Percentiles rank a stretch among this genome's conserved stretches.
These are phyloP conservation scores for Backusella tarrabulga DNA, from an alignment of 192 early-diverging fungal genomes.

Conservation along the genomic window DNA sequence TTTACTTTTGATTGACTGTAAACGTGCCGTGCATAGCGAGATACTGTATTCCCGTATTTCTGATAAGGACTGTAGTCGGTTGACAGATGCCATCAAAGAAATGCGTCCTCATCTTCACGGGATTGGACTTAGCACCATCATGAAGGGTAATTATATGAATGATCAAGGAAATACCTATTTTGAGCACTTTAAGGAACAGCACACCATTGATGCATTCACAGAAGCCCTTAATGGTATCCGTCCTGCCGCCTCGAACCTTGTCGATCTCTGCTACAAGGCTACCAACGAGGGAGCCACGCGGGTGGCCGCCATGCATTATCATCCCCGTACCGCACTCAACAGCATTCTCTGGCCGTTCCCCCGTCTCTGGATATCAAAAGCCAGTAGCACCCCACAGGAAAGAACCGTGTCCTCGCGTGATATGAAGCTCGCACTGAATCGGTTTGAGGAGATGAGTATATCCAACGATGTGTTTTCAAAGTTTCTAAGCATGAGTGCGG, in stretches of 20 bases:
- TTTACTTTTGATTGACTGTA: slow-evolving; percentile 7
- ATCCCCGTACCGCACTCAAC: not conserved
- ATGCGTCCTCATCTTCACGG: slow-evolving; percentile 12
- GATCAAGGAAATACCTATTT: not conserved
- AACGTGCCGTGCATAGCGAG: slow-evolving; percentile 14
- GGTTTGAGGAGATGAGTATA: not conserved
- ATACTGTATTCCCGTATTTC: slow-evolving; percentile 1
- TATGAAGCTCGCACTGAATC: not conserved
- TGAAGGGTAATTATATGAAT: not conserved
- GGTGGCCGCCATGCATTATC: not conserved
- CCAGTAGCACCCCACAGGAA: not conserved
- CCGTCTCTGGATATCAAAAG: not conserved
- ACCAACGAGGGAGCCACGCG: not conserved
- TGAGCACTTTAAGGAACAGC: not conserved
- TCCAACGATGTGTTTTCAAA: not conserved
- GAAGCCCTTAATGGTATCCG: not conserved
- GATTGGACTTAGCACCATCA: slow-evolving; percentile 4
- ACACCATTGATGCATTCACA: not conserved
- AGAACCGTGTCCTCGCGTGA: not conserved
- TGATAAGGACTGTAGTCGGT: slow-evolving; percentile 11
- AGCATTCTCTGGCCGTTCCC: slow-evolving; percentile 11
- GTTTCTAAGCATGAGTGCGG: not conserved
- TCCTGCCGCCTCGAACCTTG: not conserved
- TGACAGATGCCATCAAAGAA: slow-evolving; percentile 3
- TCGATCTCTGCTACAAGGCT: not conserved